Base-by-base conservation (phyloP, 768 basidiomycete genomes). In the Candolleomyces aberdarensis region DNA sequence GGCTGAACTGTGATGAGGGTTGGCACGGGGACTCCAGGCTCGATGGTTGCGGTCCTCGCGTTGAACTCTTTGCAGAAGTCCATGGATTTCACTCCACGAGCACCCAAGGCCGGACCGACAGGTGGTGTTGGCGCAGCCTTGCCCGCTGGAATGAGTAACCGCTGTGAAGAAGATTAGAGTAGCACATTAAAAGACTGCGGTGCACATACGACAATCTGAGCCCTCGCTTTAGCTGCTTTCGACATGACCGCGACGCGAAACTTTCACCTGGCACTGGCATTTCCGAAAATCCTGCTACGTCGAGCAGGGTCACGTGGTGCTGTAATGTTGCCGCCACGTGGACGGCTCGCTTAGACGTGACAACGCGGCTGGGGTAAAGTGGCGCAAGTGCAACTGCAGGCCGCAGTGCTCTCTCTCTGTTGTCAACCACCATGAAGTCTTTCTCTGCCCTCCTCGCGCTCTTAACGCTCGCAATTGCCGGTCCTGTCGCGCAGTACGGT, bases 21-120 rank as follows among this genome's bases (percentile, higher is more conserved):
- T 10, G 97, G 96, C 43, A 85, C 85, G 7, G 97, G 96, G 10
- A 91, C 84, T 40, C 93, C 93, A 17, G 89, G 86, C 63, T 87
- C 84, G 41, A 96, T 83, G 72, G 93, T 89, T 36, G 92, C 89
- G 19, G 96, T 98, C 64, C 89, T 88, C n/a, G 96, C 96, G 71
- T 99, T 99, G 79, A 98, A 99, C 73, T 98, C 95, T 74, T 98
- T 99, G 82, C 95, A 97, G 72, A 99, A 99, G 78, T 99, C 97
- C 91, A 98, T 98, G 29, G 95, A 94, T 77, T 97, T 98, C 66
- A 99, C 96, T 67, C 97, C 97, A 70, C 94, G 87, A 64, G 97
- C 96, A 78, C 97, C 97, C 57, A 99, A 85, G 36, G 96, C 96
- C 58, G 96, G 96, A 69, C 96, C 96, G 56, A 99, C 91, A 9